A percentile compares a stretch with the other conserved stretches of the same genome.
These are phyloP conservation scores for Hordeum pubiflorum DNA, from an alignment of 202 grass and related monocot species.

Conservation along the genomic window DNA sequence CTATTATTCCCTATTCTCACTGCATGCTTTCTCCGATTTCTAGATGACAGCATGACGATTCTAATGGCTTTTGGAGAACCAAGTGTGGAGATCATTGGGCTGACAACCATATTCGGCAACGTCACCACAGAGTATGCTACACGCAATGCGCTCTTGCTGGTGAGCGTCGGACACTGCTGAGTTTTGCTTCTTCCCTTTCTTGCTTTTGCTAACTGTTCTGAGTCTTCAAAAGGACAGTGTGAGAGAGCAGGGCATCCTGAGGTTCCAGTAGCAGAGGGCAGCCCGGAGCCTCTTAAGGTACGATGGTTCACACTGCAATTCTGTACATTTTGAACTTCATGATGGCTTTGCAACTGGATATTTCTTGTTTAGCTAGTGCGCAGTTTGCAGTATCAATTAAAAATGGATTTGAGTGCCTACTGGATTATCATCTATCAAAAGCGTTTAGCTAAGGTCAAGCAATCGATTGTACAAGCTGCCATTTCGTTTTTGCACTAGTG, in stretches of 20 bases:
- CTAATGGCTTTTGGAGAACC: slow-evolving; percentile 80
- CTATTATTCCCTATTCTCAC: not conserved
- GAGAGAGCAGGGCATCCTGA: slow-evolving; percentile 80
- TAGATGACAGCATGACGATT: slow-evolving; percentile 95
- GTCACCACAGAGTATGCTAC: slow-evolving; percentile 53
- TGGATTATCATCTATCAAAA: slow-evolving; percentile 8
- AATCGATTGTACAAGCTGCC: not conserved
- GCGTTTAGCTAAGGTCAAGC: not conserved
- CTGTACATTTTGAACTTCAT: not conserved
- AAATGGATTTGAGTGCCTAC: not conserved
- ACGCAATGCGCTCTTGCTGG: slow-evolving; percentile 75
- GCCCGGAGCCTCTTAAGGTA: slow-evolving; percentile 78
- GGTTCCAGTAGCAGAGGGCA: slow-evolving; percentile 85
- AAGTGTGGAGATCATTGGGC: slow-evolving; percentile 66
- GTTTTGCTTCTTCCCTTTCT: slow-evolving; percentile 23
- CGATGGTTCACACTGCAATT: not conserved
- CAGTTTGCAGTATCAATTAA: not conserved
- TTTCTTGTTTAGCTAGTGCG: not conserved
- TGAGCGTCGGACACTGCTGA: slow-evolving; percentile 12
- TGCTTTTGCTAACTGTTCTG: not conserved
- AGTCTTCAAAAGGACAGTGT: slow-evolving; percentile 67
- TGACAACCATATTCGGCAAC: slow-evolving; percentile 93
- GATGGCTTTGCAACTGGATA: not conserved
- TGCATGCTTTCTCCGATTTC: slow-evolving; percentile 11
- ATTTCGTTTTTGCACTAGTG: not conserved